Evolutionary conservation across 1,139 yeast species (phyloP), one percentile per base, ranked within the genome.

Genomic region (Yamadazyma aaseri): DNA sequence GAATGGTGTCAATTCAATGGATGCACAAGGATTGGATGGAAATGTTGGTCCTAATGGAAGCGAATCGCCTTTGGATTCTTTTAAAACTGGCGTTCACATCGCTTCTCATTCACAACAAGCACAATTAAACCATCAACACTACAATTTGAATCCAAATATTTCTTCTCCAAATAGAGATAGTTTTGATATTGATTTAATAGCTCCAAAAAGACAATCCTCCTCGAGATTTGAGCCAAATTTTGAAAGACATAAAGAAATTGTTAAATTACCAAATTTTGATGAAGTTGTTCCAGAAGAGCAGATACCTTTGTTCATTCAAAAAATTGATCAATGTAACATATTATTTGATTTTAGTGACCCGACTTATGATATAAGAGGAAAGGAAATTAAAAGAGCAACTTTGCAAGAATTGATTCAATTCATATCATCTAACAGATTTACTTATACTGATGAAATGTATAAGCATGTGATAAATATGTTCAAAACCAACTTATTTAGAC

Each of bases 281-380:
- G 97, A 90, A 51, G 96, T 92, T 14, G 77, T 86, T 15, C 86
- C 94, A 2, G 89, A 83, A 45, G 92, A 86, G 53, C 89, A 89
- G 49, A 77, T 82, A 32, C 83, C 84, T 23, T 72, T 92, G 46
- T 92, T 92, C 53, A 65, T 90, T 36, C 85, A 84, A 50, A 92
- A 92, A 54, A 81, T 90, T 38, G 96, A 89, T 51, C 98, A 94
- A 62, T 92, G 98, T 68, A 87, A 86, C 57, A 80, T 89, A 27
- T 79, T 92, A 69, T 92, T 92, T 65, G 97, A 92, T 63, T 92
- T 92, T 56, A 78, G 80, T 53, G 97, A 92, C 59, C 96, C 97
- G 6, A 84, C 96, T 9, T 80, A 81, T 40, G 97, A 92, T 59
- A 79, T 89, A 36, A 79, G 86, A 50, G 97, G 97, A 34, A 92